Evolutionary conservation across 2,329 filamentous ascomycete species (phyloP).

Genomic region (Scytalidium lignicola): DNA sequence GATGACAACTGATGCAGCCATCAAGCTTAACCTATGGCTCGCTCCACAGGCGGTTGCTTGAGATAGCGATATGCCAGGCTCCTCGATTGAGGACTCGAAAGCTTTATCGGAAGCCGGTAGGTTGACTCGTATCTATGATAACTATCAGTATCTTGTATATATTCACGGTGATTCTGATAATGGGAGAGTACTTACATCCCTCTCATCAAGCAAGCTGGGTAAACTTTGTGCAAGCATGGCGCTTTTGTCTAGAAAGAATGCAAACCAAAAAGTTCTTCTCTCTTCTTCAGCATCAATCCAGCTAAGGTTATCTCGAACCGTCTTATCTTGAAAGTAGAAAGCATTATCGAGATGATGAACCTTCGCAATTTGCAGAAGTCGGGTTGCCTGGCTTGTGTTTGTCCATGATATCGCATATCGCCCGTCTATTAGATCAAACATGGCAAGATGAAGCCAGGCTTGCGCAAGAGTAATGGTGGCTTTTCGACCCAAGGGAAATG

Average conservation of each 20-base stretch:
- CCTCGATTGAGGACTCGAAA: conserved; percentile 69
- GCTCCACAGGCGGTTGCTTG: conserved; percentile 65
- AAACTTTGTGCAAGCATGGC: conserved; percentile 91
- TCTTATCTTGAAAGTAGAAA: conserved; percentile 85
- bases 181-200: conserved; percentile 43
- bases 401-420: conserved; percentile 93
- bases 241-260: conserved; percentile 82
- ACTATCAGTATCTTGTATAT: background rate
- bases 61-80: conserved; percentile 62
- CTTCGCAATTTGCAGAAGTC: conserved; percentile 84
- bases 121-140: conserved; percentile 62
- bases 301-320: conserved; percentile 73
- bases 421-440: conserved; percentile 93
- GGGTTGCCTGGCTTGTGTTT: conserved; percentile 73
- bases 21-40: conserved; percentile 64
- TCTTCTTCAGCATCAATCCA: conserved; percentile 90
- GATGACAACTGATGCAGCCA: conserved; percentile 73
- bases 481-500: conserved; percentile 59
- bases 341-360: conserved; percentile 76
- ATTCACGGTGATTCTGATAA: background rate
- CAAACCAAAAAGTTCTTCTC: conserved; percentile 87
- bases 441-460: conserved; percentile 69
- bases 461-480: conserved; percentile 78
- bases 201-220: conserved; percentile 88
- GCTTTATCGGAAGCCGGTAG: conserved; percentile 78